Base-by-base conservation (phyloP, 2,329 filamentous ascomycete species). In the Trichoderma cornu-damae region DNA sequence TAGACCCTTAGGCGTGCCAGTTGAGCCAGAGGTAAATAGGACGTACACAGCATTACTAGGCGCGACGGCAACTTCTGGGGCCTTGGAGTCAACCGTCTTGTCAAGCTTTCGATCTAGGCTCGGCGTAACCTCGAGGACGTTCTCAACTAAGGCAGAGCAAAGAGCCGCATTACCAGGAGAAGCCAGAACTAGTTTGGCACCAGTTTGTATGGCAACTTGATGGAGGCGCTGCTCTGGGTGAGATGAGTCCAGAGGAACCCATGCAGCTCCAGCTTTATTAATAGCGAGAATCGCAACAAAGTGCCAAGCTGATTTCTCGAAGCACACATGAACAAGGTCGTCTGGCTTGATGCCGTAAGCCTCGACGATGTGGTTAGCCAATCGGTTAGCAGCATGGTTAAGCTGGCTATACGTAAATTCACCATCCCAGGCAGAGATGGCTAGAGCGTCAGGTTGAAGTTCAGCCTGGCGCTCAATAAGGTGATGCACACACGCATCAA, bases 401-500 rank as follows among this genome's bases (percentile, higher is more conserved):
- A 59, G 57, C n/a, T 55, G 47, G 11, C n/a, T 28, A 18, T 59
- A 59, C 2, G 57, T 43, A 0, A 59, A 11, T n/a, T 43, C 57
- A 12, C 14, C 57, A 37, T 59, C 57, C 57, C 57, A 59, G 2
- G 60, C 57, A 9, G 46, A 60, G 1, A 62, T 42, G 2, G 60
- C 59, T 6, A 44, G 46, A n/a, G 42, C 34, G 3, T 49, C 4
- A 0, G 59, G 57, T 0, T 32, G 35, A 5, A 24, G 14, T 2
- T 37, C 16, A 8, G 26, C 60, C 20, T 52, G 43, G 3, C 43
- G 38, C 3, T 38, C 49, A 26, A 62, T 43, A 18, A 62, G 58
- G 6, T 60, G 52, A 42, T 61, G 55, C 1, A 62, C 16, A 35
- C 60, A 78, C 57, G 77, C 34, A 20, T 56, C 34, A 26, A 56